These are phyloP conservation scores for Calonectria fujianensis DNA, from an alignment of 2,329 filamentous ascomycete species.

Conservation along the genomic window DNA sequence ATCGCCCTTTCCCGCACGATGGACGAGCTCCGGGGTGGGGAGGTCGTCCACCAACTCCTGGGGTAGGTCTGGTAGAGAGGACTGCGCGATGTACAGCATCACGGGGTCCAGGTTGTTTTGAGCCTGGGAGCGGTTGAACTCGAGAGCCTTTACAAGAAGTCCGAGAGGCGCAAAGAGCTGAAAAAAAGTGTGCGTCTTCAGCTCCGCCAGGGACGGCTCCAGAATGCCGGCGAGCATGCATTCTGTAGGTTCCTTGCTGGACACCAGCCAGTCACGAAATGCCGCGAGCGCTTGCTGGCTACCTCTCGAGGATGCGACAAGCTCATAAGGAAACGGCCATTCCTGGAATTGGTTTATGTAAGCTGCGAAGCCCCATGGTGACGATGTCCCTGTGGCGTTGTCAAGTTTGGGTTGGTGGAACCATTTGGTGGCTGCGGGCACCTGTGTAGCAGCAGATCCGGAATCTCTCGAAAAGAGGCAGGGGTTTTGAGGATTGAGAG, in stretches of 20 bases:
- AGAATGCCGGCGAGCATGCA: constrained; percentile 58
- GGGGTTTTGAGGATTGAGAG: constrained; percentile 72
- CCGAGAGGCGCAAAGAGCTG: constrained; percentile 77
- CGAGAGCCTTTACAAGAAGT: constrained; percentile 76
- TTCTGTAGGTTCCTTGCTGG: constrained; percentile 54
- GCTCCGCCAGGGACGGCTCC: constrained; percentile 52
- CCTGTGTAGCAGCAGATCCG: constrained; percentile 57
- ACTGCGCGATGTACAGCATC: constrained; percentile 91
- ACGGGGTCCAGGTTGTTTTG: constrained; percentile 51
- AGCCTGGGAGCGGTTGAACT: constrained; percentile 64
- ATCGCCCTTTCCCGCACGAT: constrained; percentile 81
- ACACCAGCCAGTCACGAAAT: constrained; percentile 56
- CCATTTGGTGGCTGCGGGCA: constrained; percentile 77
- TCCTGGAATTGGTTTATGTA: constrained; percentile 58
- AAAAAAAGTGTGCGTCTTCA: constrained; percentile 65
- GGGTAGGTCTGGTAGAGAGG: constrained; percentile 82
- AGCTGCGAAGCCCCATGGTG: constrained; percentile 47
- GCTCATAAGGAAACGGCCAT: constrained; percentile 63
- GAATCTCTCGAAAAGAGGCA: constrained; percentile 67
- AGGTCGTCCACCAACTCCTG: constrained; percentile 77
- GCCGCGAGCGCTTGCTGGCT: constrained; percentile 44
- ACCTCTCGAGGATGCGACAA: constrained; percentile 54
- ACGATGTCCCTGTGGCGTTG: constrained; percentile 7
- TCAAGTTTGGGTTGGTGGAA: constrained; percentile 62
- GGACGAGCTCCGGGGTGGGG: constrained; percentile 79